phyloP scores from a whole-genome alignment of 768 basidiomycete genomes.

The Arthromyces matolae region DNA sequence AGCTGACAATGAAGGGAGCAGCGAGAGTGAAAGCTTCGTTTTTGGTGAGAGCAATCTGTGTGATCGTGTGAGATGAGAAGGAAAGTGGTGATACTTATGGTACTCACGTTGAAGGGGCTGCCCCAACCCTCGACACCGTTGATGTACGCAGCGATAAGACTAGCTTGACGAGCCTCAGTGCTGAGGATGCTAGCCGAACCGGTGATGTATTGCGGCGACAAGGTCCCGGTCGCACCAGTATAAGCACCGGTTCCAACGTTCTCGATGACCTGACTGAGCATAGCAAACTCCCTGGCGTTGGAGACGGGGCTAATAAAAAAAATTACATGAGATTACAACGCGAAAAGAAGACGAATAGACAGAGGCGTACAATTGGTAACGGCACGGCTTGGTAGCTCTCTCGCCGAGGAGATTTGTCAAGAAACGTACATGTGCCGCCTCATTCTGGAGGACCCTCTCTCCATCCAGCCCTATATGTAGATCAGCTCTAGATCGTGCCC shows the following conservation, averaged over 20 bases:
- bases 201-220: constrained; percentile 10
- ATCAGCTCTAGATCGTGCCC: no score
- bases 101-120: constrained; percentile 11
- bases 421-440: constrained; percentile 5
- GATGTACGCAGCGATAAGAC: constrained; percentile 7
- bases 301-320: constrained; percentile 8
- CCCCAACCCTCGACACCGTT: constrained; percentile 14
- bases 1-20: constrained; percentile 43
- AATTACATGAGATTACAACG: background rate
- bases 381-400: constrained; percentile 6
- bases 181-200: constrained; percentile 13
- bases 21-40: constrained; percentile 32
- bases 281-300: constrained; percentile 2
- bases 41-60: constrained; percentile 28
- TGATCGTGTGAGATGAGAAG: background rate
- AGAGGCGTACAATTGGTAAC: constrained; percentile 9
- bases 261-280: constrained; percentile 9
- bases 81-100: no score
- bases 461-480: no score
- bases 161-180: constrained; percentile 14
- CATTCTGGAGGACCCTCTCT: constrained; percentile 3
- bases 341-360: background rate
- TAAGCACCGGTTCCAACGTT: constrained; percentile 14
- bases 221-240: constrained; percentile 3
- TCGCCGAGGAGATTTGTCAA: constrained; percentile 5